Conservation (phyloP, 139 green algal species). For the Chara braunii region DNA sequence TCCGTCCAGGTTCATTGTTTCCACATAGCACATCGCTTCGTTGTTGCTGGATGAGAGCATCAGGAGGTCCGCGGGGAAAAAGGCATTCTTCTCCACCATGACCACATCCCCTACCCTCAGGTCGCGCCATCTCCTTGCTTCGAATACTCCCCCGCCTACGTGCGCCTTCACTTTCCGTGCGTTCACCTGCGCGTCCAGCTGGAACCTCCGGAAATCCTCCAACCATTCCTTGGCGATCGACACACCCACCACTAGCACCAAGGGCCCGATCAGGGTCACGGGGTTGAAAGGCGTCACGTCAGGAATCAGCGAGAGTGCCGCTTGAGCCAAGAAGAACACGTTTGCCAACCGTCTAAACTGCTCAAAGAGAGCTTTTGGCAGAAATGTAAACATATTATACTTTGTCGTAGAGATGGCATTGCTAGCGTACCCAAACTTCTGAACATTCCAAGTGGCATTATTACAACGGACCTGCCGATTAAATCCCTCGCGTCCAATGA, state of each 20-base stretch:
- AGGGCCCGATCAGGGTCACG: slow-evolving; percentile 40
- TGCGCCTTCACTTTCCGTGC: slow-evolving; percentile 18
- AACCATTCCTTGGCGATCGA: slow-evolving; percentile 74
- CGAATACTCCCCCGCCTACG: slow-evolving; percentile 6
- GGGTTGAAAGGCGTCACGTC: slow-evolving; percentile 63
- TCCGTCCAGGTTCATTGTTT: slow-evolving; percentile 94
- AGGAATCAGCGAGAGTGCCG: slow-evolving; percentile 28
- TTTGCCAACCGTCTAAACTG: slow-evolving; percentile 72
- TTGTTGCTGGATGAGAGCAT: slow-evolving; percentile 57
- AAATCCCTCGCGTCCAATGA: too few species aligned
- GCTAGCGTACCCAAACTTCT: too few species aligned
- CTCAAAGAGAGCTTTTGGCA: slow-evolving; percentile 67
- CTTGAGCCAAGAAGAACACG: slow-evolving; percentile 66
- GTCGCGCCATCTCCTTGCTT: slow-evolving; percentile 18
- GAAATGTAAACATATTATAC: slow-evolving; percentile 70
- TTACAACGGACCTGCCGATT: too few species aligned
- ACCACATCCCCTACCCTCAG: slow-evolving; percentile 37
- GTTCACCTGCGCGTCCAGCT: slow-evolving; percentile 50
- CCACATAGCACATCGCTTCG: slow-evolving; percentile 65
- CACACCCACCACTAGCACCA: slow-evolving; percentile 44
- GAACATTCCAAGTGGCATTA: too few species aligned
- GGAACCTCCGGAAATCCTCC: slow-evolving; percentile 53
- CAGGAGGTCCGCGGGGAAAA: slow-evolving; percentile 76
- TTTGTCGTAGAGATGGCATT: slow-evolving; percentile 66
- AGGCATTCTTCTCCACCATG: slow-evolving; percentile 38